Conservation (phyloP, 305 asterid genomes). For the Striga hermonthica region DNA sequence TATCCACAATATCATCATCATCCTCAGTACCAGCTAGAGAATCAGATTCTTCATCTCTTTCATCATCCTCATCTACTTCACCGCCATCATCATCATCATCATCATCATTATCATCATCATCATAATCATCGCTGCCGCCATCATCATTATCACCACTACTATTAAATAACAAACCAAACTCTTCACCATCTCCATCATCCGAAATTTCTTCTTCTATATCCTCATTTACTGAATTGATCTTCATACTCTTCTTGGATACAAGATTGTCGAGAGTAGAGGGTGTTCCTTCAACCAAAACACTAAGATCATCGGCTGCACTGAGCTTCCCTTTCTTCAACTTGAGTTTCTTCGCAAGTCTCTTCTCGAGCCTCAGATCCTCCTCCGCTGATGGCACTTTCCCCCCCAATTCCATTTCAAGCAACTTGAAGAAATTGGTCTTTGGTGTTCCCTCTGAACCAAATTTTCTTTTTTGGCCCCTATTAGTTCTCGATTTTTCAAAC, state of each 20-base stretch:
- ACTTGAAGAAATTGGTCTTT: constrained; percentile 51
- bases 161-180: constrained; percentile 35
- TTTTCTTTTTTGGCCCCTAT: constrained; percentile 40
- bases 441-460: constrained; percentile 30
- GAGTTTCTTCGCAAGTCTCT: constrained; percentile 73
- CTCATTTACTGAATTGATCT: constrained; percentile 33
- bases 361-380: constrained; percentile 61
- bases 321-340: constrained; percentile 67
- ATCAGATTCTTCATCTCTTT: constrained; percentile 33
- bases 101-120: constrained; percentile 22
- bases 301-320: constrained; percentile 58
- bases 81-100: constrained; percentile 29
- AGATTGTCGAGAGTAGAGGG: constrained; percentile 39
- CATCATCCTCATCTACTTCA: constrained; percentile 40
- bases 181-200: constrained; percentile 33
- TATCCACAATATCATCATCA: constrained; percentile 15
- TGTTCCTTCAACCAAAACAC: constrained; percentile 54
- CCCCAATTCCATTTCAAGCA: constrained; percentile 53
- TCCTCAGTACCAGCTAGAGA: background rate
- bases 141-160: constrained; percentile 34
- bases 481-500: constrained; percentile 26
- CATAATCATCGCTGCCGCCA: constrained; percentile 31
- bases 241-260: constrained; percentile 29
- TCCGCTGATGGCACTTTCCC: constrained; percentile 35
- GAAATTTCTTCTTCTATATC: constrained; percentile 38